Evolutionary conservation across 768 basidiomycete species (phyloP), one percentile per base, ranked within the genome.

Genomic region (Kwoniella europaea): DNA sequence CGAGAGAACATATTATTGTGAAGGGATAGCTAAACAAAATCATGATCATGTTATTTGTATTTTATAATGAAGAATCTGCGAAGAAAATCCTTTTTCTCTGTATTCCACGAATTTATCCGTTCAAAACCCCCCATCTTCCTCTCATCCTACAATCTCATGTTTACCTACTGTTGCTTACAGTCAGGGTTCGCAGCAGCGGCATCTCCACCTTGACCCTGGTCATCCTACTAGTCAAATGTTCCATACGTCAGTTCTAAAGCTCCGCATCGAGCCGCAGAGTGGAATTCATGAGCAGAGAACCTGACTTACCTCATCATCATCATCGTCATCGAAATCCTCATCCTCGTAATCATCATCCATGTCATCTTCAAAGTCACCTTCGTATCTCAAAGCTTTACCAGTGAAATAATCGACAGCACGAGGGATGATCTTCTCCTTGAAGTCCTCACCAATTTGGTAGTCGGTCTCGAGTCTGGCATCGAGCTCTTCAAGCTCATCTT

Each of bases 391-490:
- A 15, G 94, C 93, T 85, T 95, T 95, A 74, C 95, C 95, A 6
- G 94, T 97, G 86, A 99, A 99, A 87, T 91, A 98, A 85, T 98
- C 97, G 69, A 98, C 86, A 13, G 94, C 96, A 72, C 92, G 92
- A 65, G 96, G 95, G 71, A 99, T 93, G 81, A 98, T 88, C 93
- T 96, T 92, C 83, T 98, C 96, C 86, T 98, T 98, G 77, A 98
- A 86, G 85, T 98, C 95, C 86, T 98, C 96, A 55, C 96, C 95
- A 77, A 99, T 91, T 86, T 98, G 95, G 83, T 98, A 98, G 84
- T 99, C 96, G 71, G 94, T 87, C 87, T 98, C 96, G 63, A 99
- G 88, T 82, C 92, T 92, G 83, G 91, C 92, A 83, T 98, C 94
- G 55, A 97, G 87, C 72, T 94, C 94, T 63, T 93, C 92, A 0